These are phyloP conservation scores for Starmerella vitae DNA, from an alignment of 805 yeast genomes.

Conservation along the genomic window DNA sequence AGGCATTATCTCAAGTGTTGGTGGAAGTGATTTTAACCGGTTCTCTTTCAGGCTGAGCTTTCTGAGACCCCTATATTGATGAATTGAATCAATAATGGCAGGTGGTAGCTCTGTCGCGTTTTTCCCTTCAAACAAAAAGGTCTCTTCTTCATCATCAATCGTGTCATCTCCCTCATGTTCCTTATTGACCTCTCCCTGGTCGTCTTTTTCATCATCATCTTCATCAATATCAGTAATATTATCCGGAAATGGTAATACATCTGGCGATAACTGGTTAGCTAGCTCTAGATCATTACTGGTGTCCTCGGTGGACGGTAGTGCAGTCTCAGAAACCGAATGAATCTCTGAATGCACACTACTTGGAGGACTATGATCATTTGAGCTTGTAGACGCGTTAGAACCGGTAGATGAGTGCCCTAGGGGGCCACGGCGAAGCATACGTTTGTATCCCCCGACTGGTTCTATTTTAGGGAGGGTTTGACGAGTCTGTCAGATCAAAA, in stretches of 20 bases:
- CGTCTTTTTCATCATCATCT: background rate
- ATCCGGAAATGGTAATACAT: too few species aligned
- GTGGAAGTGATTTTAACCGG: slow-evolving; percentile 36
- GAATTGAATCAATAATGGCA: slow-evolving; percentile 30
- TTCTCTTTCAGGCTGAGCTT: slow-evolving; percentile 45
- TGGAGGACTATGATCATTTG: too few species aligned
- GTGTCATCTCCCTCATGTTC: background rate
- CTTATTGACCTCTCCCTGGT: background rate
- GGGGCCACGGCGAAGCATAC: slow-evolving; percentile 5
- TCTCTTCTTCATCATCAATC: slow-evolving; percentile 8
- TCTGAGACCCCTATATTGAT: slow-evolving; percentile 28
- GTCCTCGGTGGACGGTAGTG: too few species aligned
- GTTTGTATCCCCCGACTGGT: background rate
- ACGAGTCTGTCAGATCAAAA: too few species aligned
- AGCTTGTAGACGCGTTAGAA: too few species aligned
- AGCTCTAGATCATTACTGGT: too few species aligned
- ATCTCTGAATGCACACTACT: too few species aligned
- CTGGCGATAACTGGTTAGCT: too few species aligned
- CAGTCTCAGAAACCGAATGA: too few species aligned
- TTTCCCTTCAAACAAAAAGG: slow-evolving; percentile 11
- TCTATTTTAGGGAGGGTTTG: too few species aligned
- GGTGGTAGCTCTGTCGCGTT: slow-evolving; percentile 25
- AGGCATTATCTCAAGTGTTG: slow-evolving; percentile 29
- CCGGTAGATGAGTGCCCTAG: slow-evolving; percentile 3
- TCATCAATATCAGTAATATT: background rate